Evolutionary conservation across 345 rosid genomes (phyloP), one percentile per base, ranked within the genome.

Genomic region (Theobroma cacao): DNA sequence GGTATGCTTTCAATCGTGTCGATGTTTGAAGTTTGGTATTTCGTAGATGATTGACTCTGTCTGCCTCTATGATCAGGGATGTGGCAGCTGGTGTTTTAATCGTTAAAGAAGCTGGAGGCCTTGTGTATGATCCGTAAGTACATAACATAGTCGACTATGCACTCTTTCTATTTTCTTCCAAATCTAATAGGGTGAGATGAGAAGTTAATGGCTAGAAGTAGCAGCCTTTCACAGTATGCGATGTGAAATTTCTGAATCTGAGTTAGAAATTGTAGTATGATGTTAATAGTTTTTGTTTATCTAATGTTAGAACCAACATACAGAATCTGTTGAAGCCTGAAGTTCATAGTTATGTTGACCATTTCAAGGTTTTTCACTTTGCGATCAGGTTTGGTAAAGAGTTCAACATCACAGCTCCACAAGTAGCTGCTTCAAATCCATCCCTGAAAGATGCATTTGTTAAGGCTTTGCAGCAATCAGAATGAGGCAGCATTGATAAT

Each of bases 31-130:
- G 40, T 48, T 78, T 28, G 3, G 24, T 45, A 8, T 38, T 13
- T 38, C 20, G 24, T 20, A 41, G 11, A 47, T 60, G n/a, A 61
- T 15, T 78, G 52, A 84, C 59, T 31, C 45, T 3, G 15, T 34
- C 48, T 73, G 24, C 28, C 45, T 58, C 71, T 76, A 10, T 73
- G 40, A 53, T 79, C 88, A 96, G 98, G 98, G 99, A 94, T 83
- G 93, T 96, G 74, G 93, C 99, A 63, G 99, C 86, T 71, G 99
- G 99, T 20, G 87, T 82, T 80, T 87, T 96, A 69, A 89, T 96
- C 8, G 98, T 93, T 28, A 84, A 82, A 78, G 99, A 93, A 90
- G 98, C 99, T 55, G 98, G 98, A 62, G 99, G 98, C 77, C 87
- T 88, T 79, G 85, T 94, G 60, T 96, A 82, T 84, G 98, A 96